Evolutionary conservation across 192 early-diverging fungal species (phyloP), one percentile per base, ranked within the genome.

Genomic region (Helicostylum pulchrum): DNA sequence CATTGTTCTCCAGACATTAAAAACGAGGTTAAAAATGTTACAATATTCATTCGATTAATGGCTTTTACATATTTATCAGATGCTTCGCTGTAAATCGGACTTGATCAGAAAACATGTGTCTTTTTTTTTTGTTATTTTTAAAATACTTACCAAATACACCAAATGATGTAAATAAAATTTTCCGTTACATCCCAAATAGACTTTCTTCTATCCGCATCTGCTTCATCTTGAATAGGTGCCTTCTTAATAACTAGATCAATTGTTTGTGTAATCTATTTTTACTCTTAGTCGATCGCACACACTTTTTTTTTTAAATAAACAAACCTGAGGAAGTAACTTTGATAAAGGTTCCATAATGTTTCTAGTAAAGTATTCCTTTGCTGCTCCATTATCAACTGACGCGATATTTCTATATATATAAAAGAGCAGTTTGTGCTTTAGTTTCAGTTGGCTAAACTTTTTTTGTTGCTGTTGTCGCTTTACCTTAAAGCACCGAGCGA

Each of bases 1-100:
- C 75, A 68, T 53, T 81, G 77, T 31, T 78, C 76, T 44, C 75
- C 58, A 15, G 72, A 67, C 11, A 55, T 74, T 64, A 93, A 77
- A 60, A 92, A 93, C 4, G 88, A 84, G 26, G 91, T 77, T 14
- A 94, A 70, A 67, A 90, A 88, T 1, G 81, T 80, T 3, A 83
- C 61, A 17, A 86, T 64, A 48, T 68, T 65, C 72, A 86, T 74
- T 64, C 76, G 75, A 73, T 92, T 91, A 60, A 94, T 80, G 23
- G 79, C 67, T 60, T 81, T 78, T 17, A 96, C 68, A 36, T 82
- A 83, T 20, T 81, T 76, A 5, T 91, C 85, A 10, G 87, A 90
- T 30, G 83, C 82, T 54, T 95, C 93, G 54, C 89, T 87, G 15
- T 10, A 51, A 3, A 10, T 32, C 42, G 3, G 43, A 31, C 5